A percentile compares a stretch with the other conserved stretches of the same genome.
phyloP scores from a whole-genome alignment of 371 early-diverging fungal genomes.

The Lichtheimia corymbifera region DNA sequence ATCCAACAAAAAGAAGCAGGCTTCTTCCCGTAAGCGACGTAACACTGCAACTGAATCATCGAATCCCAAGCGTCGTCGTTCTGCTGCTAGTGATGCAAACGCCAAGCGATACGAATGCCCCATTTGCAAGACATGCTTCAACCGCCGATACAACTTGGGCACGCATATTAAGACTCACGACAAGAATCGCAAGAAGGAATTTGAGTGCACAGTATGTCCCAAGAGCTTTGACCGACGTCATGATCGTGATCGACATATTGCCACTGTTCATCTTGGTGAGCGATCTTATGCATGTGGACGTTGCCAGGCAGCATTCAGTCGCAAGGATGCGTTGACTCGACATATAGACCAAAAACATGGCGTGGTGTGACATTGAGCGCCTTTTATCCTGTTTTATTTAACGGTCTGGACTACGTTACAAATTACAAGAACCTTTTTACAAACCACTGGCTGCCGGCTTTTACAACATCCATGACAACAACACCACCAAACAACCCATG shows the following conservation, averaged over 20 bases:
- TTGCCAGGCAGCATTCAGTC: slow-evolving; percentile 65
- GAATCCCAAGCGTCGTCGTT: background rate
- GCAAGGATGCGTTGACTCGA: slow-evolving; percentile 71
- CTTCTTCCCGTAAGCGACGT: background rate
- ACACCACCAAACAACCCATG: too few species aligned
- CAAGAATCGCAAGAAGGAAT: slow-evolving; percentile 61
- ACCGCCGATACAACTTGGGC: slow-evolving; percentile 74
- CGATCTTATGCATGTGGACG: slow-evolving; percentile 54
- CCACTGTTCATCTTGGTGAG: slow-evolving; percentile 65
- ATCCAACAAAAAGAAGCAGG: background rate
- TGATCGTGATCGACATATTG: slow-evolving; percentile 75
- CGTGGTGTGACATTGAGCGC: slow-evolving; percentile 7
- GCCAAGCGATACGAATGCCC: slow-evolving; percentile 26
- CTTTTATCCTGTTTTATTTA: background rate
- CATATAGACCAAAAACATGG: slow-evolving; percentile 40
- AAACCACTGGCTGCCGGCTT: slow-evolving; percentile 16
- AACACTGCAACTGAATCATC: background rate
- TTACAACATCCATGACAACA: background rate
- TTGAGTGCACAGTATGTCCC: slow-evolving; percentile 55
- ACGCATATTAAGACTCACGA: slow-evolving; percentile 76
- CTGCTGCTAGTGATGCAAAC: background rate
- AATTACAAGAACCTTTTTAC: background rate
- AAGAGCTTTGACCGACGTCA: slow-evolving; percentile 68
- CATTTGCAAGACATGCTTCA: slow-evolving; percentile 60
- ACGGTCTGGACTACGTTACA: background rate